Evolutionary conservation across 2,329 filamentous ascomycete species (phyloP).

Genomic region (Ascochyta pisi): DNA sequence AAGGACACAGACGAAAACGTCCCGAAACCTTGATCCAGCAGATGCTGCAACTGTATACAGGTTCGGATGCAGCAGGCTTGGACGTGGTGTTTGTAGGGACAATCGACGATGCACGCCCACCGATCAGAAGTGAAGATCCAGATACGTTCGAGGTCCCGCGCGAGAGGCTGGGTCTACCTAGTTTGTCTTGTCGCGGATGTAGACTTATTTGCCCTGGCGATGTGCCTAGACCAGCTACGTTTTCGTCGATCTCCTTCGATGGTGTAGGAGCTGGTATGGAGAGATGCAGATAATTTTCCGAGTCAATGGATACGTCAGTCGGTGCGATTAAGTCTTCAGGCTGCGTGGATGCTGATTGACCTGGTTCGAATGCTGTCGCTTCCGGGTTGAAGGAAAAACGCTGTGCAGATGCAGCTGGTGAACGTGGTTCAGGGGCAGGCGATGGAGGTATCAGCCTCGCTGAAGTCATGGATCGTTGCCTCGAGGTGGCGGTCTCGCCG

Average conservation of each 20-base stretch:
- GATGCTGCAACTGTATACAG: constrained; percentile 45
- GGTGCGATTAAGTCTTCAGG: constrained; percentile 24
- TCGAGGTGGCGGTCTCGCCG: constrained; percentile 17
- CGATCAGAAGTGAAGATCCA: constrained; percentile 26
- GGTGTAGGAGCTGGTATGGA: constrained; percentile 35
- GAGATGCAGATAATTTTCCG: constrained; percentile 42
- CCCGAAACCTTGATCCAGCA: constrained; percentile 49
- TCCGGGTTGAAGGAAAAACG: constrained; percentile 48
- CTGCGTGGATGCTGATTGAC: constrained; percentile 23
- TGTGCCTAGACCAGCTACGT: constrained; percentile 24
- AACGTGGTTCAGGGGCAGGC: constrained; percentile 27
- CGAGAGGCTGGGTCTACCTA: constrained; percentile 32
- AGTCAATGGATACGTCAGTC: constrained; percentile 24
- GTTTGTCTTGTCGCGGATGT: constrained; percentile 21
- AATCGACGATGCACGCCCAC: constrained; percentile 18
- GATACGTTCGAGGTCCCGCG: constrained; percentile 40
- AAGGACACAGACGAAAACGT: constrained; percentile 45
- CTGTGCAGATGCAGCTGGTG: constrained; percentile 33
- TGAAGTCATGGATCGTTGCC: constrained; percentile 31
- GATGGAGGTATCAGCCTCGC: constrained; percentile 36
- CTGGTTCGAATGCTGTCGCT: constrained; percentile 44
- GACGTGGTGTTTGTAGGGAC: constrained; percentile 14
- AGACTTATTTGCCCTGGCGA: constrained; percentile 25
- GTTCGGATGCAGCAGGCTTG: constrained; percentile 25
- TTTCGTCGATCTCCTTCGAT: constrained; percentile 29